Evolutionary conservation across 2,329 filamentous ascomycete genomes (phyloP).

Genomic region (Ramularia endophylla): DNA sequence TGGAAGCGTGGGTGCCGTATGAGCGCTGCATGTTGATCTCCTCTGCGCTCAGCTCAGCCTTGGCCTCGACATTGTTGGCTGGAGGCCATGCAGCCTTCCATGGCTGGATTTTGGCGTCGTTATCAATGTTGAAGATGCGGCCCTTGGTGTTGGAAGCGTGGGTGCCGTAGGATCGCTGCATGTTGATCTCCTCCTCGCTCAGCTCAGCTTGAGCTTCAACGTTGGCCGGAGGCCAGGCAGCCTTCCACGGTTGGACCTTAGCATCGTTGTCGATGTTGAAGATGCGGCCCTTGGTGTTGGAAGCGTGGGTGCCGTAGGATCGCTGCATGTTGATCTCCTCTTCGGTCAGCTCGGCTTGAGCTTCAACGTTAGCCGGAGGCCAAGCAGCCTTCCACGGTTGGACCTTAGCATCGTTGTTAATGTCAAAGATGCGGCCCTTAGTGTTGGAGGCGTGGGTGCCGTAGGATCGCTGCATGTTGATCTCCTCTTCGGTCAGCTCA

Average conservation of each 20-base stretch:
- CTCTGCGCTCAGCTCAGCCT: constrained; percentile 1
- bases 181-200: constrained; percentile 4
- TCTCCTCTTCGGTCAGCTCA: constrained; percentile 1
- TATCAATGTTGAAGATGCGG: constrained; percentile 5
- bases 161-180: constrained; percentile 7
- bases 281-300: constrained; percentile 9
- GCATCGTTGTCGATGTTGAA: not conserved
- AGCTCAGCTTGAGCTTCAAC: not conserved
- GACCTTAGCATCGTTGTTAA: not conserved
- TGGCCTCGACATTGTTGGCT: not conserved
- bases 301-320: constrained; percentile 6
- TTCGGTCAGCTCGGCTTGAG: not conserved
- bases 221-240: constrained; percentile 5
- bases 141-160: constrained; percentile 9
- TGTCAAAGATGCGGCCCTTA: constrained; percentile 6
- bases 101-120: constrained; percentile 3
- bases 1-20: constrained; percentile 7
- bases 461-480: constrained; percentile 6
- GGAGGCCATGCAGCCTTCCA: constrained; percentile 7
- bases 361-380: not conserved
- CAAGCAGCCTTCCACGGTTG: constrained; percentile 9
- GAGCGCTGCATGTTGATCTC: constrained; percentile 6
- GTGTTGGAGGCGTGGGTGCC: constrained; percentile 7
- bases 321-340: constrained; percentile 6
- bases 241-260: constrained; percentile 9